phyloP scores from a whole-genome alignment of 2,329 filamentous ascomycete species.

The Teratosphaeria nubilosa region DNA sequence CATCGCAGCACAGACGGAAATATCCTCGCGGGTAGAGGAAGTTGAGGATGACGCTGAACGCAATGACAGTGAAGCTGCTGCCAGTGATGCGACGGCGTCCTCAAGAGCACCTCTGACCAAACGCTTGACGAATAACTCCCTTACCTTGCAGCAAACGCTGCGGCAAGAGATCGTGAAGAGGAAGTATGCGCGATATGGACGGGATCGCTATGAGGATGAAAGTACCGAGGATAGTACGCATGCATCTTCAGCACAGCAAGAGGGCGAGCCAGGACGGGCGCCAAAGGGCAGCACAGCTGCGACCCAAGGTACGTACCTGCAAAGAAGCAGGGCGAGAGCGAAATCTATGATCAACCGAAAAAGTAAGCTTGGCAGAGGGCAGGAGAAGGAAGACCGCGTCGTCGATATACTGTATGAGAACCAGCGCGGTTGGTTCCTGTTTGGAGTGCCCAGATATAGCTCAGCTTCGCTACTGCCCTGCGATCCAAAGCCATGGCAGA shows the following conservation, averaged over 20 bases:
- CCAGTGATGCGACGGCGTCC: slow-evolving; percentile 7
- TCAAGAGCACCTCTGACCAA: slow-evolving; percentile 10
- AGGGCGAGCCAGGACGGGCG: neutral
- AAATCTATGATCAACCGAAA: slow-evolving; percentile 23
- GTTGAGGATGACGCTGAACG: slow-evolving; percentile 16
- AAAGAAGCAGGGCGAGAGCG: slow-evolving; percentile 22
- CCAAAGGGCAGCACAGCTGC: slow-evolving; percentile 9
- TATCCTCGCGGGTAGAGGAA: slow-evolving; percentile 1
- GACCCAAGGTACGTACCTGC: slow-evolving; percentile 17
- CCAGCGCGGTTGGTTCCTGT: slow-evolving; percentile 80
- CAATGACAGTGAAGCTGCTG: slow-evolving; percentile 17
- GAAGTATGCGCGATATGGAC: slow-evolving; percentile 27
- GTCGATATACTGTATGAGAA: slow-evolving; percentile 95
- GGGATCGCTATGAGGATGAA: slow-evolving; percentile 19
- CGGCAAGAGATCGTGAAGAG: slow-evolving; percentile 23
- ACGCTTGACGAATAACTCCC: slow-evolving; percentile 19
- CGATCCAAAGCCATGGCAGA: slow-evolving; percentile 83
- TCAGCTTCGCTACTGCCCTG: slow-evolving; percentile 72
- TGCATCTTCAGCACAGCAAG: neutral
- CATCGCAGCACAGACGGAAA: slow-evolving; percentile 9
- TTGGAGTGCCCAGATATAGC: slow-evolving; percentile 84
- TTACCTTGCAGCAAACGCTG: slow-evolving; percentile 16
- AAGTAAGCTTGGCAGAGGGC: slow-evolving; percentile 15
- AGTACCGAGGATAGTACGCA: slow-evolving; percentile 2
- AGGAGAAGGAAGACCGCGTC: slow-evolving; percentile 35